phyloP scores from a whole-genome alignment of 495 filamentous ascomycete genomes.

The Penicillium robsamsonii region DNA sequence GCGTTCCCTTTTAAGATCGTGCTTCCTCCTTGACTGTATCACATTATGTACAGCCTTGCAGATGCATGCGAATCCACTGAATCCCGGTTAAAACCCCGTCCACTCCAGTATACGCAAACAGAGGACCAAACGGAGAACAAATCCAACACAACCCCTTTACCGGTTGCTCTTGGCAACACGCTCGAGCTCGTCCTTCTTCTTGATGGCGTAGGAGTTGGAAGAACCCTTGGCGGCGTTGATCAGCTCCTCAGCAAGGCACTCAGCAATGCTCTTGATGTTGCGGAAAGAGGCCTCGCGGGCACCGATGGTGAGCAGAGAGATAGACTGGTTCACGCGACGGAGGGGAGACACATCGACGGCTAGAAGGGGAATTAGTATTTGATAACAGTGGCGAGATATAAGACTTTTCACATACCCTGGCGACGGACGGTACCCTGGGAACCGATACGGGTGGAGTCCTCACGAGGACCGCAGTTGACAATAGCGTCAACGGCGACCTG shows the following conservation, averaged over 20 bases:
- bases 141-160: conserved; percentile 59
- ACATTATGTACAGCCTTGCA: conserved; percentile 47
- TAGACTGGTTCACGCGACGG: conserved; percentile 99
- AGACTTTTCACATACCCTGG: conserved; percentile 48
- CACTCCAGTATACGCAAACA: conserved; percentile 49
- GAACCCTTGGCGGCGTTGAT: conserved; percentile 99
- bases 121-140: conserved; percentile 49
- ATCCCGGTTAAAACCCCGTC: conserved; percentile 49
- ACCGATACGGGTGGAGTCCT: conserved; percentile 99
- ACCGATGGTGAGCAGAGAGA: conserved; percentile 94
- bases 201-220: conserved; percentile 99
- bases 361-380: neutral
- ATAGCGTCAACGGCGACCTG: conserved; percentile 99
- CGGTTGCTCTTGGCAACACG: conserved; percentile 99
- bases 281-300: conserved; percentile 96
- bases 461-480: conserved; percentile 99
- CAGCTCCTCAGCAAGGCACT: conserved; percentile 98
- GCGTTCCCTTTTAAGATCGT: conserved; percentile 39
- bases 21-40: conserved; percentile 45
- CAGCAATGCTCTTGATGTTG: conserved; percentile 97
- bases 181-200: conserved; percentile 99
- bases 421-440: conserved; percentile 98
- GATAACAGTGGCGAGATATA: neutral
- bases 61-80: conserved; percentile 49
- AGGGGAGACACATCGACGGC: conserved; percentile 99